Base-by-base conservation (phyloP, 768 basidiomycete species). In the Neoboletus subvelutipes region DNA sequence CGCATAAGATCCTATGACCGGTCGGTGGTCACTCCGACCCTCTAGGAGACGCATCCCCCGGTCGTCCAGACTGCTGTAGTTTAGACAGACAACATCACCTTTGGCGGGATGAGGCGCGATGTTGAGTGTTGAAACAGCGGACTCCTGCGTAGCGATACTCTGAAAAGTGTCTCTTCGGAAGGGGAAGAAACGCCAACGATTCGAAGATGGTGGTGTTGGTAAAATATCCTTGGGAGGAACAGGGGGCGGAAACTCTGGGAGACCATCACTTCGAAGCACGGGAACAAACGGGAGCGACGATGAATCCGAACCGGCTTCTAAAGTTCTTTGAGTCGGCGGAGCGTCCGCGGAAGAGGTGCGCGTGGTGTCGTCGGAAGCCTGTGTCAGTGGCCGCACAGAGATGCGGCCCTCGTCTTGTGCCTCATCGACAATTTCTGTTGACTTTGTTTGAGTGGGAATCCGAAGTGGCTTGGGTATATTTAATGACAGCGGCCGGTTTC, bases 21-120 rank as follows among this genome's bases (percentile, higher is more conserved):
- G 92, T 37, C 92, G 75, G 67, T 94, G 92, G 69, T 94, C 92
- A 61, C 87, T 89, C 42, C 87, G 80, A 17, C 88, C 92, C 69
- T 89, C 87, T 53, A 95, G 70, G 55, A 80, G 77, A 40, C 83
- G 78, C 87, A 95, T 93, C 8, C 76, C 83, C 31, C 78, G 76
- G 67, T 95, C 90, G 59, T 88, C 84, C 20, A 94, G 77, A 15
- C 87, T 90, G 59, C 81, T 73, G 66, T 95, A 95, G 42, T 75
- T 73, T 4, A 93, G 68, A 64, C 90, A 91, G 8, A 85, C 71
- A 3, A 95, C 78, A 45, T 93, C 90, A 3, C 92, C 92, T 60
- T 76, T 83, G 36, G 75, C 66, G 42, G 77, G 81, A 3, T 65
- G 65, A 17, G 75, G 61, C 10, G 61, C 57, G 11, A 58, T 50